These are phyloP conservation scores for Pleurotus tuoliensis DNA, from an alignment of 768 basidiomycete genomes.

Conservation along the genomic window DNA sequence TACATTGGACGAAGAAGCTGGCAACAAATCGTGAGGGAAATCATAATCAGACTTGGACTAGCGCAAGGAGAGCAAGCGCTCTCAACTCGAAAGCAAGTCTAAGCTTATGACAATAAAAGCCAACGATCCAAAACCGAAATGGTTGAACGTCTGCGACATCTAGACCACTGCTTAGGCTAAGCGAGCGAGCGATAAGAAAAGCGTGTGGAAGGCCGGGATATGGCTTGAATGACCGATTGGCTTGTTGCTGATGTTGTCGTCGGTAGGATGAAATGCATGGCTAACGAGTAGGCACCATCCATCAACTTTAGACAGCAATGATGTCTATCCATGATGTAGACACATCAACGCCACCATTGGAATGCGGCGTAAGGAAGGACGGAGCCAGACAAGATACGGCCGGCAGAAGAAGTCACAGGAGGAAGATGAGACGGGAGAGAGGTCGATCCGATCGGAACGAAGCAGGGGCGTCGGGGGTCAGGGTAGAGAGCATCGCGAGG, in stretches of 20 bases:
- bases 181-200: no score
- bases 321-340: neutral
- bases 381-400: conserved; percentile 1
- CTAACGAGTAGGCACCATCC: neutral
- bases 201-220: no score
- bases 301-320: neutral
- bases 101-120: no score
- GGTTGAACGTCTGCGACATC: no score
- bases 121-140: no score
- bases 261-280: no score
- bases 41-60: neutral
- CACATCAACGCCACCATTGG: neutral
- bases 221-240: no score
- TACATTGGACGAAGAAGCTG: neutral
- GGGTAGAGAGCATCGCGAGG: neutral
- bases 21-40: neutral
- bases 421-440: neutral
- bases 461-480: neutral
- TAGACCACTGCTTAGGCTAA: no score
- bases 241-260: no score
- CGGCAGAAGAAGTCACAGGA: neutral
- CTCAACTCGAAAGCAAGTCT: no score
- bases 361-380: neutral
- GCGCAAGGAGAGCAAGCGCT: no score
- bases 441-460: conserved; percentile 3